A percentile compares a stretch with the other conserved stretches of the same genome.
Conservation (phyloP, 345 rosid genomes). For the Eucalyptus cloeziana region DNA sequence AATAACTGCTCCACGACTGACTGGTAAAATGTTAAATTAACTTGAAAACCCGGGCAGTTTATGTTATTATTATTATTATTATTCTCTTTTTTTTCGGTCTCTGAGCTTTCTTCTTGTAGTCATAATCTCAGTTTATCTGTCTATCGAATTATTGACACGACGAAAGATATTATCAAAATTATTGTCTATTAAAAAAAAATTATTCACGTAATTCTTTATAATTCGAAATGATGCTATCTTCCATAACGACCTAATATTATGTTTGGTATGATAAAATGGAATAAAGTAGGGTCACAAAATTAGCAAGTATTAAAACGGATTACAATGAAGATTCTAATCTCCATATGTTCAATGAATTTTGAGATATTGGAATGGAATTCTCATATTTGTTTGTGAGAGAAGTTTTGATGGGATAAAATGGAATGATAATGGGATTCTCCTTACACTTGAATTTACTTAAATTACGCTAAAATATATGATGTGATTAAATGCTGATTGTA, state of each 20-base stretch:
- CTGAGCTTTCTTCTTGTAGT: background rate
- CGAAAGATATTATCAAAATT: background rate
- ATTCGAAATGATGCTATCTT: background rate
- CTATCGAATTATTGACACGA: background rate
- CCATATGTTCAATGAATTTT: background rate
- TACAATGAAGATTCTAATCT: background rate
- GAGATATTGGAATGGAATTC: background rate
- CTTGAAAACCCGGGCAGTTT: background rate
- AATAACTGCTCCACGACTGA: background rate
- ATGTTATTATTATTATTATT: background rate
- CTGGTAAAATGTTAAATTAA: background rate
- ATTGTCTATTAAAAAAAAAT: too few species aligned
- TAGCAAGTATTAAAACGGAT: background rate
- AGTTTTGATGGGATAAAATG: background rate
- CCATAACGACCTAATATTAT: too few species aligned
- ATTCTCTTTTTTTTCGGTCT: background rate
- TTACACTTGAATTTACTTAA: background rate
- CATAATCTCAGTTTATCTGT: background rate
- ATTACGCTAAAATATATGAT: background rate
- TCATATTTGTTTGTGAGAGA: background rate
- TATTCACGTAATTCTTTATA: too few species aligned
- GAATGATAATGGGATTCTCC: background rate
- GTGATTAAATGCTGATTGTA: background rate
- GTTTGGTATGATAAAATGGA: too few species aligned
- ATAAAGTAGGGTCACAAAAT: too few species aligned